Percentiles rank a stretch among this genome's conserved stretches.
Conservation (phyloP, 176 grass and related monocot species). For the Dactylis glomerata region DNA sequence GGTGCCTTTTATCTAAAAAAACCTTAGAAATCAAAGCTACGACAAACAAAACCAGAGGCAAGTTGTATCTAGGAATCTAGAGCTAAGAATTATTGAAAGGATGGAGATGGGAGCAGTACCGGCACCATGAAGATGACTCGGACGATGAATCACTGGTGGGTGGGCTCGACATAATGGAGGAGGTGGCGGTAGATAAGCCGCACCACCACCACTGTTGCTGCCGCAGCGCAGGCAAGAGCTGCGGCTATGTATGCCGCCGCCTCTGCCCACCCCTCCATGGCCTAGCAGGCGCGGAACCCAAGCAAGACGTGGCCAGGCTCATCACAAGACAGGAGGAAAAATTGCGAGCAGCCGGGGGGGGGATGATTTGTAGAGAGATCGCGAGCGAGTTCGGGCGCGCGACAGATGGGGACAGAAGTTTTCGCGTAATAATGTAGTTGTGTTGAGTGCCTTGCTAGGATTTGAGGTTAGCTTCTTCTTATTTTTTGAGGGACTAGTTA, state of each 20-base stretch:
- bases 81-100: too few species aligned
- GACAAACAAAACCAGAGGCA: too few species aligned
- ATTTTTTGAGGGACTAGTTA: too few species aligned
- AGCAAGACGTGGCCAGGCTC: not conserved
- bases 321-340: not conserved
- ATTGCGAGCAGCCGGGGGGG: not conserved
- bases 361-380: not conserved
- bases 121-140: constrained; percentile 88
- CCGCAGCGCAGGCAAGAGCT: constrained; percentile 56
- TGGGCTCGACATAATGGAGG: constrained; percentile 72
- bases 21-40: too few species aligned
- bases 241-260: constrained; percentile 42
- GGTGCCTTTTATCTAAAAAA: too few species aligned
- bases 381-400: not conserved
- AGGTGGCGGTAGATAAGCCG: constrained; percentile 73
- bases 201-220: too few species aligned
- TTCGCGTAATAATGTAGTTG: constrained; percentile 1
- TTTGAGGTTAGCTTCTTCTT: too few species aligned
- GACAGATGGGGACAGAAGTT: not conserved
- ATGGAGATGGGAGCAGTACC: constrained; percentile 24
- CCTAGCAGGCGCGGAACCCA: not conserved
- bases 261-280: constrained; percentile 49
- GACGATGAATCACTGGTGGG: constrained; percentile 71
- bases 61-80: too few species aligned
- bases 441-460: not conserved